Evolutionary conservation across 2,329 filamentous ascomycete genomes (phyloP).

Genomic region (Grosmannia clavigera): DNA sequence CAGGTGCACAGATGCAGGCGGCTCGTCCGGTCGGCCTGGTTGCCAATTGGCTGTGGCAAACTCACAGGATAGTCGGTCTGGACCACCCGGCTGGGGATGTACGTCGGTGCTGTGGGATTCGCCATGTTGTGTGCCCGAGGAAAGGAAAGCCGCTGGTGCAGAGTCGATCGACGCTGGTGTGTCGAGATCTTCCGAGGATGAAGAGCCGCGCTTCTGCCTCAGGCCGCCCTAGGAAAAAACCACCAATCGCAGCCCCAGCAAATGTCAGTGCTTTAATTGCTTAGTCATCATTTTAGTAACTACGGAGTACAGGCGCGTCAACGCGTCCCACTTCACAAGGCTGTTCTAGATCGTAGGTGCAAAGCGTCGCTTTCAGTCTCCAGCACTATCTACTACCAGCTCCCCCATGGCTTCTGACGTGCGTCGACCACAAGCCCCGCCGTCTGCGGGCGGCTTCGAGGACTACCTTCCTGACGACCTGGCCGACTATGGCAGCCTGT

Average conservation of each 20-base stretch:
- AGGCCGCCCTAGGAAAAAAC: slow-evolving; percentile 1
- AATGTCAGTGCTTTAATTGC: slow-evolving; percentile 9
- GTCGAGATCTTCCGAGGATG: slow-evolving; percentile 7
- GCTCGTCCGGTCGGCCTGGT: slow-evolving; percentile 1
- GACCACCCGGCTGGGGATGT: slow-evolving; percentile 66
- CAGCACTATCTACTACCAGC: background rate
- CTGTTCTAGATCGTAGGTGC: background rate
- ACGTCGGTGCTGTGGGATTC: slow-evolving; percentile 26
- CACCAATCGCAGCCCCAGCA: slow-evolving; percentile 7
- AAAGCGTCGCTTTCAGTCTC: background rate
- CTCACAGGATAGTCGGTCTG: slow-evolving; percentile 79
- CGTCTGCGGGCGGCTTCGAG: slow-evolving; percentile 48
- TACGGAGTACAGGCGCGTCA: too few relatives aligned
- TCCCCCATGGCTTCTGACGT: slow-evolving; percentile 3
- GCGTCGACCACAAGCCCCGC: background rate
- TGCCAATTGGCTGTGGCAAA: slow-evolving; percentile 15
- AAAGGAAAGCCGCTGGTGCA: slow-evolving; percentile 7
- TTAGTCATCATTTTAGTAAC: slow-evolving; percentile 7
- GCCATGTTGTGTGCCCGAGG: slow-evolving; percentile 22
- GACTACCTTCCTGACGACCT: slow-evolving; percentile 54
- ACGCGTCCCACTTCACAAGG: background rate
- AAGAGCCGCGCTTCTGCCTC: slow-evolving; percentile 6
- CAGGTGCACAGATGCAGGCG: background rate
- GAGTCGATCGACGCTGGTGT: background rate
- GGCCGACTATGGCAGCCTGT: slow-evolving; percentile 31